Evolutionary conservation across 2,329 filamentous ascomycete species (phyloP).

Genomic region (Botrytis squamosa): DNA sequence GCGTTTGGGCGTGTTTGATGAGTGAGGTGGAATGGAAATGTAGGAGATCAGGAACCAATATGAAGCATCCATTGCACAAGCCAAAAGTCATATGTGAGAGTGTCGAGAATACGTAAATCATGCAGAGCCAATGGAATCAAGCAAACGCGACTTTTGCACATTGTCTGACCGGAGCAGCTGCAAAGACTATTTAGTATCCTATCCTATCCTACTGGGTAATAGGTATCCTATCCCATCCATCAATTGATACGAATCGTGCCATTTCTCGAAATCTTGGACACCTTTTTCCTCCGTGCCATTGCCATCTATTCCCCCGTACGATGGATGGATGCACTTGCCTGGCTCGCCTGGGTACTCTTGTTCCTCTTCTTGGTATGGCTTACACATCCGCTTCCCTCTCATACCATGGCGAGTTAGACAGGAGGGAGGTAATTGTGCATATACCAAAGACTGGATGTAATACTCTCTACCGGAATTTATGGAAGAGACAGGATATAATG

Average conservation of each 20-base stretch:
- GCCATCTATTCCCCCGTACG: neutral
- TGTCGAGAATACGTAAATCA: neutral
- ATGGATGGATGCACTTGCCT: neutral
- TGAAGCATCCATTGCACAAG: slow-evolving; percentile 8
- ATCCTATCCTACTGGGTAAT: too few relatives aligned
- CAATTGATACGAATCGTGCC: slow-evolving; percentile 8
- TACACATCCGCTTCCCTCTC: neutral
- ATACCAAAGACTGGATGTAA: too few relatives aligned
- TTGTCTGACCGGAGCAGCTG: neutral
- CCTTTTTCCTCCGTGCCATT: neutral
- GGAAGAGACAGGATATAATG: neutral
- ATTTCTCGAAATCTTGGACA: neutral
- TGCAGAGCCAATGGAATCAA: neutral
- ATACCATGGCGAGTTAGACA: neutral
- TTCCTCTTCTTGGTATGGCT: slow-evolving; percentile 5
- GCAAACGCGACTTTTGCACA: neutral
- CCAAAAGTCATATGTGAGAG: neutral
- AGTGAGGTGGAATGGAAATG: too few relatives aligned
- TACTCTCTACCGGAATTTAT: neutral
- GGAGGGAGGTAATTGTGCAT: neutral
- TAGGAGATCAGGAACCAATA: neutral
- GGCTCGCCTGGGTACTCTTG: neutral
- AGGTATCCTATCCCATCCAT: neutral
- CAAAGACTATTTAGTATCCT: neutral
- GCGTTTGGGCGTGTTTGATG: slow-evolving; percentile 16